Percentiles rank a stretch among this genome's conserved stretches.
Conservation (phyloP, 192 early-diverging fungal genomes). For the Allomyces arbusculus region DNA sequence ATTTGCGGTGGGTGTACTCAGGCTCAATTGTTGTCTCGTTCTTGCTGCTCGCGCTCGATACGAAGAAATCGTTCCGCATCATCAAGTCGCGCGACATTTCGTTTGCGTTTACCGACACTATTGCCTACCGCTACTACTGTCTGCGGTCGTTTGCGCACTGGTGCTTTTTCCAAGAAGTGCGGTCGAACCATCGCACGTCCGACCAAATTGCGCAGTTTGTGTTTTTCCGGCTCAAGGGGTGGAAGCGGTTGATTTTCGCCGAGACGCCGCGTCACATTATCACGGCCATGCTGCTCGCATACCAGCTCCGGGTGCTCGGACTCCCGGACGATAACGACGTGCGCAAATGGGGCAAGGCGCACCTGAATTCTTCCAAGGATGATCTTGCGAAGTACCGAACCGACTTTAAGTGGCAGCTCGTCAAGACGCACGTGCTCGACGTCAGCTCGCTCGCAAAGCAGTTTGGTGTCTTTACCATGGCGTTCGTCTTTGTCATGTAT, state of each 20-base stretch:
- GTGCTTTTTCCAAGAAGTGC: conserved; percentile 58
- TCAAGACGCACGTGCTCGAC: not conserved
- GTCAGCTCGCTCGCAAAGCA: conserved; percentile 4
- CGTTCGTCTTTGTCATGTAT: conserved; percentile 46
- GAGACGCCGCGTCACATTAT: conserved; percentile 63
- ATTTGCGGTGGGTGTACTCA: not conserved
- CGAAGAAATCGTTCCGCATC: conserved; percentile 39
- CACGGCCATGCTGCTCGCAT: conserved; percentile 22
- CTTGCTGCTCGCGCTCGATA: conserved; percentile 43
- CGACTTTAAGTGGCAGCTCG: conserved; percentile 3
- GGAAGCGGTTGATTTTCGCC: conserved; percentile 66
- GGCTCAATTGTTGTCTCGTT: conserved; percentile 50
- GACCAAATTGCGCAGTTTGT: conserved; percentile 63
- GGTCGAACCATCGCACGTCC: conserved; percentile 33
- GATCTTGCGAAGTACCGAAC: conserved; percentile 7
- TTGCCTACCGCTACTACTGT: conserved; percentile 58
- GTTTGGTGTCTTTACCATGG: conserved; percentile 12
- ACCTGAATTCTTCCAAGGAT: conserved; percentile 9
- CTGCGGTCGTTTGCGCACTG: conserved; percentile 54
- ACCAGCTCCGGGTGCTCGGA: conserved; percentile 13
- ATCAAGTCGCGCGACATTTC: conserved; percentile 52
- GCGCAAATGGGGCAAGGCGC: conserved; percentile 5
- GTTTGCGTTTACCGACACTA: conserved; percentile 46
- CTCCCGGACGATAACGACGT: conserved; percentile 1
- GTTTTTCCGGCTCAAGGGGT: conserved; percentile 69